phyloP scores from a whole-genome alignment of 805 yeast species.

The Metschnikowia reukaufii region DNA sequence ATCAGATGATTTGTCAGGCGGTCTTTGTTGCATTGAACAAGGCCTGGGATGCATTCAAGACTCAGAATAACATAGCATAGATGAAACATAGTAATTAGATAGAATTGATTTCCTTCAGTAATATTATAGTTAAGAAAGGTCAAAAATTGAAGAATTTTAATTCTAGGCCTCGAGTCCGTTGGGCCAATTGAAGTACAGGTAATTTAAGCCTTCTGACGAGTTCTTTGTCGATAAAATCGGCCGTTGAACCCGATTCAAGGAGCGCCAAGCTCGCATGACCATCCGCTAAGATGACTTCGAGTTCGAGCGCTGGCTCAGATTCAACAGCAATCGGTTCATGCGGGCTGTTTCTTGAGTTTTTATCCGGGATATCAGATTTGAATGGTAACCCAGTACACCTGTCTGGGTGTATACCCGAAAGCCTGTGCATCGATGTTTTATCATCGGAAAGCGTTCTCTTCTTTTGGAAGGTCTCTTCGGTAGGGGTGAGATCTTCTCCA shows the following conservation, averaged over 20 bases:
- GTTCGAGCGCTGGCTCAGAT: background rate
- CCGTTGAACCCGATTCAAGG: no score
- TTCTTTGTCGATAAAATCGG: no score
- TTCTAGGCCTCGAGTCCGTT: no score
- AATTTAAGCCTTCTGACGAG: no score
- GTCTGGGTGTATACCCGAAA: background rate
- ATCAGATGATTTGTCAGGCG: slow-evolving; percentile 80
- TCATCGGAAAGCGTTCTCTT: no score
- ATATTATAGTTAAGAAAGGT: no score
- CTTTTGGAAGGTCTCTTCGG: background rate
- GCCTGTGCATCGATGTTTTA: no score
- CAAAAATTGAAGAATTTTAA: no score
- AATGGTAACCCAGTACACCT: background rate
- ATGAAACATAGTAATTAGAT: background rate
- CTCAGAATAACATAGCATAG: slow-evolving; percentile 21
- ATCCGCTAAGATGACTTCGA: no score
- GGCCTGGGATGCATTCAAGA: slow-evolving; percentile 67
- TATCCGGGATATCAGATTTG: background rate
- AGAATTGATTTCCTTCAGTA: no score
- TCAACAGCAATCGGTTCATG: background rate
- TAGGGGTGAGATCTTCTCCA: background rate
- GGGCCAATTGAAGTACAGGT: no score
- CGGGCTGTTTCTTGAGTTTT: background rate
- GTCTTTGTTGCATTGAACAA: slow-evolving; percentile 80
- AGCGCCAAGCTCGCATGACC: no score